These are phyloP conservation scores for Chlorella vulgaris DNA, from an alignment of 139 green algal species.

Conservation along the genomic window DNA sequence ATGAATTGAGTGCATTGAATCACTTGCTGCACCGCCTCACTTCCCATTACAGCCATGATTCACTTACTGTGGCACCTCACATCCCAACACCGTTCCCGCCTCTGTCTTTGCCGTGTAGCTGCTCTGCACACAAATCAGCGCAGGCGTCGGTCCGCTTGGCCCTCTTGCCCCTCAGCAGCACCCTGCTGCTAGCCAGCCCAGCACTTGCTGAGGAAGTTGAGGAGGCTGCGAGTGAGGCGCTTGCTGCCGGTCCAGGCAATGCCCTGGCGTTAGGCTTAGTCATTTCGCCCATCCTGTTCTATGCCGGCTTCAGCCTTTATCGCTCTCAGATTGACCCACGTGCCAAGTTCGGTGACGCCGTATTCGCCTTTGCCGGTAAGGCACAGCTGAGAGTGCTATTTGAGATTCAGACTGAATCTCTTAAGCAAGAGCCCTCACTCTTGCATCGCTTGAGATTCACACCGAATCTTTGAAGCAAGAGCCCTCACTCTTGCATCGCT, in stretches of 20 bases:
- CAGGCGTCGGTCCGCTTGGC: too few species aligned
- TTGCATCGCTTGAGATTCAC: neutral
- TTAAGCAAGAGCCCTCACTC: neutral
- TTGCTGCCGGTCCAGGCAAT: neutral
- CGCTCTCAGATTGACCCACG: constrained; percentile 20
- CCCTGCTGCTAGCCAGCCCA: neutral
- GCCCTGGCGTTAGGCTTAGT: neutral
- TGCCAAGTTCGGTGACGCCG: constrained; percentile 29
- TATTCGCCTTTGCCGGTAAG: neutral
- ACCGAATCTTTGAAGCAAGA: neutral
- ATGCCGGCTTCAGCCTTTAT: constrained; percentile 36
- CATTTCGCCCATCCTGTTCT: constrained; percentile 28
- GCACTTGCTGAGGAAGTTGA: neutral
- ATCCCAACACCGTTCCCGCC: too few species aligned
- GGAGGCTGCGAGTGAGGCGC: neutral
- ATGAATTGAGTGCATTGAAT: too few species aligned
- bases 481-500: neutral
- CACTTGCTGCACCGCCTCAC: too few species aligned
- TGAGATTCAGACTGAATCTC: neutral
- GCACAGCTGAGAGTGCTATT: too few species aligned
- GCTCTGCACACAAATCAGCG: too few species aligned
- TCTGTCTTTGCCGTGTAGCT: too few species aligned
- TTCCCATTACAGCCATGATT: too few species aligned
- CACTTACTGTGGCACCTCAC: too few species aligned
- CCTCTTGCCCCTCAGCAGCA: constrained; percentile 1